A percentile compares a stretch with the other conserved stretches of the same genome.
Evolutionary conservation across 2,329 filamentous ascomycete genomes (phyloP).

Genomic region (Claviceps sp.): DNA sequence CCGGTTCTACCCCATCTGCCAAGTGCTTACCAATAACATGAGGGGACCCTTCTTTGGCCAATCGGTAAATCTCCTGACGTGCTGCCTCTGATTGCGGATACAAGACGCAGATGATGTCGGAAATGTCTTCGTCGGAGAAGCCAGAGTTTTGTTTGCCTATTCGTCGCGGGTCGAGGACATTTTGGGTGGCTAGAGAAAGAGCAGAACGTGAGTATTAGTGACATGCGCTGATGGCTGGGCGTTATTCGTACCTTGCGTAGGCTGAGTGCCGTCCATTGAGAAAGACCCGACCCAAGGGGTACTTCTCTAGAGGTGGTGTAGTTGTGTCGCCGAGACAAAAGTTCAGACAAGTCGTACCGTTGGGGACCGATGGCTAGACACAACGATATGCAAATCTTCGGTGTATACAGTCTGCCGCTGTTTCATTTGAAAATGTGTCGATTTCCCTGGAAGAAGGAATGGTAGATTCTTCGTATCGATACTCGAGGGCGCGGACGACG

Average conservation of each 20-base stretch:
- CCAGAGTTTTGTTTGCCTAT: slow-evolving; percentile 70
- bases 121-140: slow-evolving; percentile 67
- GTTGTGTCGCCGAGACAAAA: not conserved
- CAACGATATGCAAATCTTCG: not conserved
- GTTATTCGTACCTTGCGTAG: slow-evolving; percentile 25
- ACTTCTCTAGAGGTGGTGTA: not conserved
- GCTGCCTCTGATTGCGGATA: slow-evolving; percentile 66
- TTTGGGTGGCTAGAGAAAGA: slow-evolving; percentile 11
- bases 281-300: slow-evolving; percentile 12
- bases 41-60: slow-evolving; percentile 33
- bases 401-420: not conserved
- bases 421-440: not conserved
- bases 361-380: not conserved
- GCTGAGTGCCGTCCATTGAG: slow-evolving; percentile 32
- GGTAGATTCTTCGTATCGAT: no score
- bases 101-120: slow-evolving; percentile 81
- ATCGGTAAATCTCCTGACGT: slow-evolving; percentile 49
- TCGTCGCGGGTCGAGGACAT: slow-evolving; percentile 64
- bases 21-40: slow-evolving; percentile 37
- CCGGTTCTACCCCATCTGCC: slow-evolving; percentile 35
- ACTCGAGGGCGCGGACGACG: not conserved
- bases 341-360: not conserved
- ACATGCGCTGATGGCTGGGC: not conserved
- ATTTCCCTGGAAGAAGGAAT: not conserved
- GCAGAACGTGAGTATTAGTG: not conserved